Base-by-base conservation (phyloP, 1,284 basidiomycete genomes). In the Tausonia pullulans region DNA sequence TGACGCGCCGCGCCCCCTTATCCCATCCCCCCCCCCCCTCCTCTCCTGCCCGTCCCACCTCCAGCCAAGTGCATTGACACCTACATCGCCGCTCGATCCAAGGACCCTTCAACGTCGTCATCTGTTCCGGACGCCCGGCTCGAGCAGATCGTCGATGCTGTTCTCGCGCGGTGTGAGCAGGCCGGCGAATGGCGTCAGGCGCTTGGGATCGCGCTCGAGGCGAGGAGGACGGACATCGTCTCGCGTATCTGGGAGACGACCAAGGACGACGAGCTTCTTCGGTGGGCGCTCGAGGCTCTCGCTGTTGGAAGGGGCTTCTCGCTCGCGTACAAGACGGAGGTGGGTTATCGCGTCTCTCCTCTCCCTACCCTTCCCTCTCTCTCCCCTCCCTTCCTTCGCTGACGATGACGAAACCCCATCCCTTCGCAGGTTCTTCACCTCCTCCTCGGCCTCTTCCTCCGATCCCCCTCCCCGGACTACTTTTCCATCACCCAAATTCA, bases 11-110 rank as follows among this genome's bases (percentile, higher is more conserved):
- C 11, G 8, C 50, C 10, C 48, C 43, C 55, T 41, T 3, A n/a
- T 10, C 45, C 39, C 41, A 27, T 27, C 27, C 27, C 27, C 27
- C 27, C 27, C 27, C 27, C 27, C 27, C 27, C 27, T 27, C 27
- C 27, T 27, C 27, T 27, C 27, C 27, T 27, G 27, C 27, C 27
- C 27, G 1, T 27, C 27, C 10, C 13, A 14, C 16, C 11, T 16
- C 27, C 64, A 94, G 92, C 93, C 69, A 92, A 91, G 74, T 92
- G 92, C 59, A 91, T 97, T 72, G 93, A 97, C 81, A 82, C 86
- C 66, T 96, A 95, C 72, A 89, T 95, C 68, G 78, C 72, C 14
- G 70, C 73, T 63, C 75, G 77, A 9, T 68, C 72, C 79, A 69
- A 77, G 79, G 85, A 68, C 72, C 80, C 9, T 55, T 67, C 41